Evolutionary conservation across 1,139 yeast species (phyloP).

Genomic region (Geotrichum restrictum): DNA sequence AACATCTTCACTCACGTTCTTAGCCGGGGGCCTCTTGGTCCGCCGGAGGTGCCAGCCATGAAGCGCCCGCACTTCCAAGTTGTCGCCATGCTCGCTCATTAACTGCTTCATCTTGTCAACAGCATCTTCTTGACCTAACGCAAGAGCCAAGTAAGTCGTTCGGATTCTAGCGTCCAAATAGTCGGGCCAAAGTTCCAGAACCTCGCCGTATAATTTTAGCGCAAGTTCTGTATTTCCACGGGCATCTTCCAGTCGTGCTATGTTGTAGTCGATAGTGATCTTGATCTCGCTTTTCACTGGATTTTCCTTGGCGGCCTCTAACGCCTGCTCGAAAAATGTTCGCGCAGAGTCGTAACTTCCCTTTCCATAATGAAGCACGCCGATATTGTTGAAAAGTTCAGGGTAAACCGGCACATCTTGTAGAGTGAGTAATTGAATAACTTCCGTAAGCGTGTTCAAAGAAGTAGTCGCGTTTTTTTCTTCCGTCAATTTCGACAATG

Average conservation of each 20-base stretch:
- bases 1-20: conserved; percentile 47
- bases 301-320: conserved; percentile 46
- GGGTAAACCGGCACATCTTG: conserved; percentile 56
- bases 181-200: conserved; percentile 59
- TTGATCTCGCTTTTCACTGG: conserved; percentile 29
- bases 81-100: conserved; percentile 52
- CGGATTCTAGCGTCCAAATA: conserved; percentile 78
- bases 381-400: conserved; percentile 76
- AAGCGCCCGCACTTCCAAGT: conserved; percentile 82
- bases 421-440: conserved; percentile 42
- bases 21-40: conserved; percentile 37
- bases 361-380: conserved; percentile 72
- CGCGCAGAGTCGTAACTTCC: conserved; percentile 54
- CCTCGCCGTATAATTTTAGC: conserved; percentile 49
- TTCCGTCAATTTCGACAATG: conserved; percentile 67
- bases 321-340: conserved; percentile 51
- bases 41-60: conserved; percentile 83
- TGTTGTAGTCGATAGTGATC: conserved; percentile 39
- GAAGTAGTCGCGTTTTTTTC: conserved; percentile 50
- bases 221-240: conserved; percentile 47
- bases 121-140: conserved; percentile 44
- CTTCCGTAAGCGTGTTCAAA: conserved; percentile 54
- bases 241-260: conserved; percentile 43
- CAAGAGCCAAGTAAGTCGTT: conserved; percentile 51
- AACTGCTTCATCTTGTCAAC: conserved; percentile 53